phyloP scores from a whole-genome alignment of 2,329 filamentous ascomycete species.

The Trichoderma sp. region DNA sequence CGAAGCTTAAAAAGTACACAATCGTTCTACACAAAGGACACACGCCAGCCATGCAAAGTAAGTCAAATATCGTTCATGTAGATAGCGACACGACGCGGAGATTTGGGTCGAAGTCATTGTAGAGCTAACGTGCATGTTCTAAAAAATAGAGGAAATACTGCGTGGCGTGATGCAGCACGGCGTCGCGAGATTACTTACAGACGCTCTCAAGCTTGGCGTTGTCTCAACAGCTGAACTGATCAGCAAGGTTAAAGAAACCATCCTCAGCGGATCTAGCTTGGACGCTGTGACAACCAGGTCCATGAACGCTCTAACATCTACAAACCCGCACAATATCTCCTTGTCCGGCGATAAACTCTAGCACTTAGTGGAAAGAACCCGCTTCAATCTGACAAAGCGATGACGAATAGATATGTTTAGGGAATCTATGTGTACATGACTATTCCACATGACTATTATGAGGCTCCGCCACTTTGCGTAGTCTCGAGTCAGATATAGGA shows the following conservation, averaged over 20 bases:
- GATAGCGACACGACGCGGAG: no score
- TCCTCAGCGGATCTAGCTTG: constrained; percentile 13
- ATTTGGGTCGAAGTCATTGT: neutral
- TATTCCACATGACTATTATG: neutral
- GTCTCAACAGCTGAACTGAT: constrained; percentile 21
- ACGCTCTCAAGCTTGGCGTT: constrained; percentile 17
- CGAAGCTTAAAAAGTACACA: neutral
- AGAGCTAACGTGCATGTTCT: neutral
- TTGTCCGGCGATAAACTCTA: neutral
- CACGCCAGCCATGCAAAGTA: constrained; percentile 19
- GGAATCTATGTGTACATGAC: neutral
- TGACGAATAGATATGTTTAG: neutral
- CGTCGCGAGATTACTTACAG: constrained; percentile 11
- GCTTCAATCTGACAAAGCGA: neutral
- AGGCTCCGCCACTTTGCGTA: neutral
- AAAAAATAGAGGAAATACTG: constrained; percentile 6
- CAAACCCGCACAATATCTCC: neutral
- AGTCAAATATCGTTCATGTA: neutral
- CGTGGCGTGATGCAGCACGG: constrained; percentile 20
- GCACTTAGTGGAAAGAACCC: neutral
- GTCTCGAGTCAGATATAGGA: rapidly evolving
- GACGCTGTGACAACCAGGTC: constrained; percentile 9
- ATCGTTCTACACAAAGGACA: constrained; percentile 15
- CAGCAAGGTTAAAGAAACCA: constrained; percentile 7
- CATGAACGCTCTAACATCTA: neutral